Evolutionary conservation across 495 filamentous ascomycete genomes (phyloP).

Genomic region (Ramalina intermedia): DNA sequence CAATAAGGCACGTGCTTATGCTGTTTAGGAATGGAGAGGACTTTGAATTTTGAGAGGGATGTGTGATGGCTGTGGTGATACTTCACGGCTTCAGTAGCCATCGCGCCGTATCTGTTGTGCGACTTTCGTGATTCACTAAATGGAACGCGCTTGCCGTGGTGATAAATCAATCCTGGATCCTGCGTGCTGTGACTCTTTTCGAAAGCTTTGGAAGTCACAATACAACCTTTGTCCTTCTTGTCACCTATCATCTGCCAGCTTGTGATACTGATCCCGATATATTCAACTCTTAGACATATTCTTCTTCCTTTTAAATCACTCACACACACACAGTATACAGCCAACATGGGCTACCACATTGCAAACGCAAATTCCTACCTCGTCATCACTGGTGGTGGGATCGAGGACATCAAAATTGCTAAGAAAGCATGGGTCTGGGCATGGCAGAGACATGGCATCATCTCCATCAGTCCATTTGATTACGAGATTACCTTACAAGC

Average conservation of each 20-base stretch:
- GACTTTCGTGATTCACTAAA: too few species aligned
- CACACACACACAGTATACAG: not conserved
- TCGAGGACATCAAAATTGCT: slow-evolving; percentile 52
- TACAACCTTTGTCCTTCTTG: not conserved
- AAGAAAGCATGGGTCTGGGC: slow-evolving; percentile 60
- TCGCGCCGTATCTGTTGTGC: too few species aligned
- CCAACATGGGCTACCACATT: slow-evolving; percentile 19
- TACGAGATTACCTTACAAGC: slow-evolving; percentile 63
- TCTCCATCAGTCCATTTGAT: slow-evolving; percentile 61
- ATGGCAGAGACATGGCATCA: slow-evolving; percentile 39
- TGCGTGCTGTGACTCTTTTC: not conserved
- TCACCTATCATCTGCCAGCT: not conserved
- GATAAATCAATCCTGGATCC: not conserved
- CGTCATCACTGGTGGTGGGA: slow-evolving; percentile 64
- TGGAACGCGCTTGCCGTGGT: not conserved
- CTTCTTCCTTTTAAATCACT: not conserved
- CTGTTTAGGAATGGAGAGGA: too few species aligned
- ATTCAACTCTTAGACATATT: not conserved
- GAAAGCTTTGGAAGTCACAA: not conserved
- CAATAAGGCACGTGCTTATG: too few species aligned
- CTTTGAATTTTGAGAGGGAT: too few species aligned
- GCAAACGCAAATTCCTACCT: slow-evolving; percentile 44
- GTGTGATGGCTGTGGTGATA: too few species aligned
- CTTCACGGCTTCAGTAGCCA: too few species aligned
- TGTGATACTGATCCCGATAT: not conserved